Conservation (phyloP, 2,329 filamentous ascomycete species). For the Parafenestella ontariensis region DNA sequence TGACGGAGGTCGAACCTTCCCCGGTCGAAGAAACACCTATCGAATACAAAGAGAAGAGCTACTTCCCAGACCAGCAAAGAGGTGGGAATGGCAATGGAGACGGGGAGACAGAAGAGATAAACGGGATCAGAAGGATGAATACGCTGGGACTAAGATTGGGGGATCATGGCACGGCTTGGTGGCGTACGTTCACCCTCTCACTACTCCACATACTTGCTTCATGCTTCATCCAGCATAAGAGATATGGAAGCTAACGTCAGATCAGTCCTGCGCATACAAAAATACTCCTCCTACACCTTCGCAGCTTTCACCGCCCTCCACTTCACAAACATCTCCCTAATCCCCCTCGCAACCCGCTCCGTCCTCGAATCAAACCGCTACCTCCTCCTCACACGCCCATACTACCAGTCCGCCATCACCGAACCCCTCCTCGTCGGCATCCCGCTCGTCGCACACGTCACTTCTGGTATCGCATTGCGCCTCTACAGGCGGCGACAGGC, state of each 20-base stretch:
- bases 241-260: conserved; percentile 2
- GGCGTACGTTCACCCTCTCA: conserved; percentile 63
- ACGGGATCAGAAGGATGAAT: conserved; percentile 25
- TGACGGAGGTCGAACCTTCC: conserved; percentile 81
- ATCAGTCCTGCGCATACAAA: conserved; percentile 77
- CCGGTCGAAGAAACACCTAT: conserved; percentile 70
- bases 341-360: conserved; percentile 44
- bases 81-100: background rate
- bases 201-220: background rate
- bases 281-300: conserved; percentile 79
- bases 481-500: conserved; percentile 76
- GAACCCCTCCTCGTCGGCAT: conserved; percentile 81
- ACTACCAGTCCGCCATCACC: conserved; percentile 80
- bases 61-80: conserved; percentile 46
- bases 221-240: background rate
- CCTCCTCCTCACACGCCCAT: conserved; percentile 86
- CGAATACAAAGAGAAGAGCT: conserved; percentile 59
- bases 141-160: conserved; percentile 63
- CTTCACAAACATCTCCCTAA: conserved; percentile 56
- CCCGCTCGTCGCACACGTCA: conserved; percentile 77
- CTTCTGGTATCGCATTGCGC: conserved; percentile 78
- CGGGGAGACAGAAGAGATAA: conserved; percentile 11
- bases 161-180: conserved; percentile 76
- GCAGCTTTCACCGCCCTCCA: conserved; percentile 54
- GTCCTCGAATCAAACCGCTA: conserved; percentile 80